phyloP scores from a whole-genome alignment of 1,284 basidiomycete genomes.

The Naganishia sp. region DNA sequence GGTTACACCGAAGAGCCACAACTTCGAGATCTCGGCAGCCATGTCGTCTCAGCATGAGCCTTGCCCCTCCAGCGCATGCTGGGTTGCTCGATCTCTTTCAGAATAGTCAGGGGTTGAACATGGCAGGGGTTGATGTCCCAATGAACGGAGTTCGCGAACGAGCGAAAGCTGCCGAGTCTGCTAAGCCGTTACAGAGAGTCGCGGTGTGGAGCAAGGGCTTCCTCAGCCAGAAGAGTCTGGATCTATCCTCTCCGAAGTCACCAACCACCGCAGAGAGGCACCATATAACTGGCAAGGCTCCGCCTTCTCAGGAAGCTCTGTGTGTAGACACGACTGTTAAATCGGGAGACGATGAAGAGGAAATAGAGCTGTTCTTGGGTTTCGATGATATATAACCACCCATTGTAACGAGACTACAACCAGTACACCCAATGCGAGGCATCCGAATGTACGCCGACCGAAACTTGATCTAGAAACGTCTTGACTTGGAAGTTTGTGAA shows the following conservation, averaged over 20 bases:
- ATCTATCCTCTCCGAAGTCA: too few relatives aligned
- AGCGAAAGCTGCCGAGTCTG: background rate
- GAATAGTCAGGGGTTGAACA: too few relatives aligned
- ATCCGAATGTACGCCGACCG: background rate
- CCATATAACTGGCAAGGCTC: too few relatives aligned
- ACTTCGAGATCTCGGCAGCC: constrained; percentile 12
- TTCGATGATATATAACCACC: constrained; percentile 13
- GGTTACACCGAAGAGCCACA: constrained; percentile 11
- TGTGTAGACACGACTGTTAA: too few relatives aligned
- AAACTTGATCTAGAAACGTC: constrained; percentile 58
- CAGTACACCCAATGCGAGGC: background rate
- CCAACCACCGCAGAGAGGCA: too few relatives aligned
- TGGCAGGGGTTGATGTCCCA: background rate
- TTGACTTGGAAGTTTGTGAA: constrained; percentile 79
- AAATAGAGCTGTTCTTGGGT: constrained; percentile 19
- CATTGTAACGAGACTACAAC: constrained; percentile 15
- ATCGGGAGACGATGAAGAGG: constrained; percentile 2
- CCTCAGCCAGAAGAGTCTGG: too few relatives aligned
- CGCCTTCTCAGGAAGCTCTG: too few relatives aligned
- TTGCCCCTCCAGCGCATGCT: background rate
- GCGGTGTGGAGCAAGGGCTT: too few relatives aligned
- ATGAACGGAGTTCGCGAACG: background rate
- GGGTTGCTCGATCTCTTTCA: too few relatives aligned
- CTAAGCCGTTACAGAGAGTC: too few relatives aligned
- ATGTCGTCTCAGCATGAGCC: constrained; percentile 7